Conservation (phyloP, 2,329 filamentous ascomycete genomes). For the Aspergillus sp. region DNA sequence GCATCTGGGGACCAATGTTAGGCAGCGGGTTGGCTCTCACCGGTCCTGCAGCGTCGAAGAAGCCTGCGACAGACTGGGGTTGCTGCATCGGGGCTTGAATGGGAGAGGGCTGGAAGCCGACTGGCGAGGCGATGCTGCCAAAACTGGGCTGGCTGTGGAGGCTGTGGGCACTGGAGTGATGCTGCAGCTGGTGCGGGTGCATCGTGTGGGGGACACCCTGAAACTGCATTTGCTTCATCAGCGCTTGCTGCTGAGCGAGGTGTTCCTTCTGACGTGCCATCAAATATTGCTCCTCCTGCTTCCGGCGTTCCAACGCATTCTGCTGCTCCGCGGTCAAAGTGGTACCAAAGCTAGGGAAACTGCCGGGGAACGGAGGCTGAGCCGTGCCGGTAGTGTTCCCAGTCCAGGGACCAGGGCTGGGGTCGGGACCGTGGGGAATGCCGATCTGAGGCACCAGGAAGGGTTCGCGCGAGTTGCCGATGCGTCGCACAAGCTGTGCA, state of each 20-base stretch:
- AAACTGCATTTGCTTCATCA: slow-evolving; percentile 71
- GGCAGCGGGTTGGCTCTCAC: slow-evolving; percentile 48
- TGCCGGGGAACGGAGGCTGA: slow-evolving; percentile 85
- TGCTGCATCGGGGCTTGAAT: slow-evolving; percentile 61
- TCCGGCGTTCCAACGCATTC: slow-evolving; percentile 91
- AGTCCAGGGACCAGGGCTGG: slow-evolving; percentile 53
- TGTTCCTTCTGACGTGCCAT: slow-evolving; percentile 96
- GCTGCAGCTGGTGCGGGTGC: slow-evolving; percentile 70
- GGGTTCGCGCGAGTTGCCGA: slow-evolving; percentile 94
- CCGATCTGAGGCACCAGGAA: slow-evolving; percentile 98
- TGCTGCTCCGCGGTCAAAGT: slow-evolving; percentile 97
- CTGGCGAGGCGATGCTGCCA: slow-evolving; percentile 88
- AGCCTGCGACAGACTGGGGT: slow-evolving; percentile 60
- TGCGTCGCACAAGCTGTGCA: slow-evolving; percentile 89
- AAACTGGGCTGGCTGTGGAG: slow-evolving; percentile 97
- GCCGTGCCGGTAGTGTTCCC: slow-evolving; percentile 60
- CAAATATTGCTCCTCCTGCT: slow-evolving; percentile 96
- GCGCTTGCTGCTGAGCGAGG: slow-evolving; percentile 81
- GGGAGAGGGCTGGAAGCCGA: slow-evolving; percentile 65
- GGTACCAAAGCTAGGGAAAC: slow-evolving; percentile 94
- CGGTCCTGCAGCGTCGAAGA: slow-evolving; percentile 62
- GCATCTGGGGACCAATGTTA: slow-evolving; percentile 40
- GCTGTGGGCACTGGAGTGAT: slow-evolving; percentile 93
- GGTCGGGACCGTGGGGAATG: slow-evolving; percentile 80
- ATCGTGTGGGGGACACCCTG: slow-evolving; percentile 56